These are phyloP conservation scores for Colletotrichum aenigma DNA, from an alignment of 2,329 filamentous ascomycete genomes.

Conservation along the genomic window DNA sequence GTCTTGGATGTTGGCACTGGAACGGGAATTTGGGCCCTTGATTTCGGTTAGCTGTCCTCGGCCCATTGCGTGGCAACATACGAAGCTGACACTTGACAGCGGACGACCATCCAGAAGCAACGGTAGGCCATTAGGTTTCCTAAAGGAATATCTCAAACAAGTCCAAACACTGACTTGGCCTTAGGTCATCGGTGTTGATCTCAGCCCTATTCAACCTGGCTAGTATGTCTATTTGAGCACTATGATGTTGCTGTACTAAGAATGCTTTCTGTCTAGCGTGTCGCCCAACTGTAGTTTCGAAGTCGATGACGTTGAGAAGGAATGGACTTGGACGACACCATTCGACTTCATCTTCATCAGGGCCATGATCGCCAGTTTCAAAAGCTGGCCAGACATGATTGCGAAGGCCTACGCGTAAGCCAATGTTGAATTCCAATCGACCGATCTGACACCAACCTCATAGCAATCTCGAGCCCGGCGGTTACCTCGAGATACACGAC, in stretches of 20 bases:
- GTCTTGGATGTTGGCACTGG: conserved; percentile 22
- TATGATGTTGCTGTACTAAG: background rate
- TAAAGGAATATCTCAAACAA: background rate
- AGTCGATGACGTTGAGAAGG: conserved; percentile 37
- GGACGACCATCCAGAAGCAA: conserved; percentile 32
- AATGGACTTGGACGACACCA: conserved; percentile 32
- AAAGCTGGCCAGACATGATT: conserved; percentile 31
- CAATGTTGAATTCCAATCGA: background rate
- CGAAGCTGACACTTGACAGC: conserved; percentile 7
- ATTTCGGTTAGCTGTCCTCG: conserved; percentile 9
- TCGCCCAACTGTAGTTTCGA: conserved; percentile 50
- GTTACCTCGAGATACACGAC: conserved; percentile 16
- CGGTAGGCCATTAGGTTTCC: conserved; percentile 7
- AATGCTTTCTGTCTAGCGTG: conserved; percentile 25
- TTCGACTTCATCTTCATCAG: conserved; percentile 33
- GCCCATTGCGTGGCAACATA: too few relatives aligned
- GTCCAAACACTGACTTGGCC: background rate
- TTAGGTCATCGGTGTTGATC: conserved; percentile 32
- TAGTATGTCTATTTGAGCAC: conserved; percentile 12
- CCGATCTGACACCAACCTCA: background rate
- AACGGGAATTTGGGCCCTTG: conserved; percentile 18
- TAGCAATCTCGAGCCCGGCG: conserved; percentile 14
- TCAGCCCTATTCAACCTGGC: conserved; percentile 37
- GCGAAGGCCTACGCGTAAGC: conserved; percentile 25
- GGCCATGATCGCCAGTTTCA: background rate